A percentile compares a stretch with the other conserved stretches of the same genome.
Conservation (phyloP, 495 filamentous ascomycete genomes). For the Haplographium delicatum region DNA sequence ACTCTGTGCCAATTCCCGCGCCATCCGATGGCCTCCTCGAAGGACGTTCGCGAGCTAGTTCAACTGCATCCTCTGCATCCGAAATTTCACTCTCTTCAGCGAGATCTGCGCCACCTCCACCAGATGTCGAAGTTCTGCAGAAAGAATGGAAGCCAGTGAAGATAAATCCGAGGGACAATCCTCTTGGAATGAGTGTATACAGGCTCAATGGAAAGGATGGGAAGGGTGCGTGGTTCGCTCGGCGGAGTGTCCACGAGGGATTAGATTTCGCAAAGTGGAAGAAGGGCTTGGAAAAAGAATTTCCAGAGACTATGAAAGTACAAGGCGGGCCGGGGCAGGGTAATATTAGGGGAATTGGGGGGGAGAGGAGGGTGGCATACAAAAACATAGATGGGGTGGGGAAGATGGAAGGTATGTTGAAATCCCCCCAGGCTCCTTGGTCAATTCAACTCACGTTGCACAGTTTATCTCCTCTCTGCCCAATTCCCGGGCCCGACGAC, state of each 20-base stretch:
- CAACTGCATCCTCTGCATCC: slow-evolving; percentile 34
- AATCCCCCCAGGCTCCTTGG: too few species aligned
- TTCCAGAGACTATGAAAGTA: slow-evolving; percentile 57
- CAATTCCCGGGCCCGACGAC: slow-evolving; percentile 87
- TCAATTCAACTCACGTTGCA: not conserved
- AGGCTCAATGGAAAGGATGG: slow-evolving; percentile 76
- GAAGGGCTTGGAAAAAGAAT: slow-evolving; percentile 52
- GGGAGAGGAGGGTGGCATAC: slow-evolving; percentile 64
- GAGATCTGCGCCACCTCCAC: slow-evolving; percentile 42
- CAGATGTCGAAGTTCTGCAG: slow-evolving; percentile 47
- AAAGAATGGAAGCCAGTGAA: slow-evolving; percentile 88
- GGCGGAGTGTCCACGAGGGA: slow-evolving; percentile 76
- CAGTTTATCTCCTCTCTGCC: slow-evolving; percentile 78
- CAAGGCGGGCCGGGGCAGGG: slow-evolving; percentile 58
- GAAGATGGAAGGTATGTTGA: slow-evolving; percentile 47
- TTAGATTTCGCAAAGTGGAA: slow-evolving; percentile 67
- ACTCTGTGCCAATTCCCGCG: slow-evolving; percentile 65
- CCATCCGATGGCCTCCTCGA: slow-evolving; percentile 13
- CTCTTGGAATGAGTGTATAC: slow-evolving; percentile 69
- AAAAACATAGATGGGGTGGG: slow-evolving; percentile 48
- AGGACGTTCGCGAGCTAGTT: slow-evolving; percentile 34
- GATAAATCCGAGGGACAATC: slow-evolving; percentile 64
- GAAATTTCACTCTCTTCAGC: slow-evolving; percentile 48
- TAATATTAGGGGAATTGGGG: slow-evolving; percentile 77
- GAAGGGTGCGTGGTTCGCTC: slow-evolving; percentile 83